Evolutionary conservation across 2,329 filamentous ascomycete species (phyloP), one percentile per base, ranked within the genome.

Genomic region (Pyrenophora seminiperda): DNA sequence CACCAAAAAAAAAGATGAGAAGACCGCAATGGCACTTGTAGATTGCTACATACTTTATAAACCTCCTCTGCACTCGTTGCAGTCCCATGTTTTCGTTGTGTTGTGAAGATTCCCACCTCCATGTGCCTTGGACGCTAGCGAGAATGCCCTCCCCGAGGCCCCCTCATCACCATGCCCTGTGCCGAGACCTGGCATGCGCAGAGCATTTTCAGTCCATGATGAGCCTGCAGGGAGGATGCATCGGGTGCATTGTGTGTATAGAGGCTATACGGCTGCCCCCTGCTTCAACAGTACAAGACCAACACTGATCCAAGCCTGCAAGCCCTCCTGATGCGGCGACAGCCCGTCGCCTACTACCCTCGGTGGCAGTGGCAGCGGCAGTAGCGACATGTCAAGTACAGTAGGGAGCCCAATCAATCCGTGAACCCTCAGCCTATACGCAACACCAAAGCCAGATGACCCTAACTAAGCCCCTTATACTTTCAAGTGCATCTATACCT

Each of bases 41-140:
- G 18, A 48, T 41, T 51, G 39, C 2, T 41, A 15, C 34, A 41
- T 52, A 42, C 15, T 43, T 15, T 34, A 19, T 5, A 4, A 27
- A 15, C n/a, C 41, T 17, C 30, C 41, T 34, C 30, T 11, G 5
- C 3, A 20, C 14, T 9, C 7, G 3, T 27, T 45, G 27, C 15
- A 45, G 34, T 17, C 36, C 11, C 22, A 14, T 20, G 22, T 19
- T 33, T 19, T 9, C 5, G 19, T 45, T 19, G 4, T 48, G 40
- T 24, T 20, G 19, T 38, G 18, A 14, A 40, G 36, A 42, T 50
- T 10, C 36, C 32, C 39, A 45, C 32, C 36, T 44, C 19, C 27
- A n/a, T 38, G 17, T 33, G 18, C 18, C 40, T 19, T 31, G 33
- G 29, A 17, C 40, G 50, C 50, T 53, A 53, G 46, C 34, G 40